Evolutionary conservation across 1,139 yeast species (phyloP), one percentile per base, ranked within the genome.

Genomic region (Taiozyma onychis): DNA sequence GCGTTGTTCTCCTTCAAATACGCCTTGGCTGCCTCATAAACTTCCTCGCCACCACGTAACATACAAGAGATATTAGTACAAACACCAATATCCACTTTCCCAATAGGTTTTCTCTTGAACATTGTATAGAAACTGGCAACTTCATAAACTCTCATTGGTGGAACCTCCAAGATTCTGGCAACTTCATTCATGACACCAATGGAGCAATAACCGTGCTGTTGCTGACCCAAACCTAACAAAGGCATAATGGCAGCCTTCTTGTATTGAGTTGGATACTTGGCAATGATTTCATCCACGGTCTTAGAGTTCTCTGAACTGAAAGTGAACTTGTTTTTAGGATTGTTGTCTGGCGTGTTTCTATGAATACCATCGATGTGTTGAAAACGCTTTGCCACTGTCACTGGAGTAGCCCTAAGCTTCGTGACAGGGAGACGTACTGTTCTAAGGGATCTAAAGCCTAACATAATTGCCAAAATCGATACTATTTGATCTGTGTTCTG

Each of bases 61-160:
- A 85, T 93, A 69, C 96, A 88, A 43, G 96, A 95, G 14, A 96
- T 88, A 48, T 96, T 88, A 55, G 96, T 88, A 73, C 96, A 88
- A 47, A 88, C 85, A 67, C 88, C 96, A 54, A 88, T 70, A 66
- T 86, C 87, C 68, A 81, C 86, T 66, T 88, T 87, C 57, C 96
- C 96, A 80, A 88, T 83, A 49, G 96, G 96, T 60, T 80, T 77
- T 70, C 95, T 82, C 72, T 87, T 87, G 74, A 84, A 88, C 96
- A 88, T 88, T 62, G 96, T 88, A 73, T 88, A 88, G 73, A 88
- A 88, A 46, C 96, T 86, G 42, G 96, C 96, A 54, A 88, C 96
- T 69, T 88, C 96, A 69, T 88, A 88, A 34, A 88, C 96, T 73
- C 96, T 81, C 96, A 88, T 88, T 56, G 96, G 96, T 34, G 96